Base-by-base conservation (phyloP, 495 filamentous ascomycete species). In the Penicillium canescens region DNA sequence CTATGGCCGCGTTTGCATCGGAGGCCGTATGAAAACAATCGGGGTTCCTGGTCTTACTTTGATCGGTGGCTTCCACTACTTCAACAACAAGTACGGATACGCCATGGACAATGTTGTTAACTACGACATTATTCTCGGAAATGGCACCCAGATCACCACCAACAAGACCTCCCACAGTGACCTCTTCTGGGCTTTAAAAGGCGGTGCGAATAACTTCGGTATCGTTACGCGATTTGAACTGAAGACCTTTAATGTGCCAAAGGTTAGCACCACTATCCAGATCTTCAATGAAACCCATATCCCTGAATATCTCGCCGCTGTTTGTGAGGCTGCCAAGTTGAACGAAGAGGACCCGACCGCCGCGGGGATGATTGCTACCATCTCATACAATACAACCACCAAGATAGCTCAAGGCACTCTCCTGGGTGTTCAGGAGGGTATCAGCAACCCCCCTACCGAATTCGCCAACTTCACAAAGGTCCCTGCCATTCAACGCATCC, bases 211-310 rank as follows among this genome's bases (percentile, higher is more conserved):
- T 40, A 75, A 75, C 34, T 77, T 67, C 49, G 75, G 72, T 4
- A 58, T 65, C 13, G 60, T 85, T 11, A 82, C 78, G 0, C 67
- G 66, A 12, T 82, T 79, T 38, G 65, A 71, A 6, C 59, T 82
- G 11, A 56, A 69, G 18, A 81, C 78, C 0, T 78, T 77, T 46
- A 44, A 26, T 13, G 54, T 80, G 41, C 68, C 74, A 0, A 69
- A 75, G 24, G 39, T 70, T 21, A 70, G 59, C 55, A 67, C 61
- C 5, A 70, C 63, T 5, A 67, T 72, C 18, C 63, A 72, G 2
- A 61, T 64, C n/a, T 73, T 68, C 16, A 51, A 66, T 4, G 56
- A 83, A 54, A 52, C 36, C 2, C 35, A 40, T 1, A 52, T 70
- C 2, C 47, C 57, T 3, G 42, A 50, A 0, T 67, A 57, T 24